Base-by-base conservation (phyloP, 2,329 filamentous ascomycete genomes). In the Drechslerella coelobrocha region DNA sequence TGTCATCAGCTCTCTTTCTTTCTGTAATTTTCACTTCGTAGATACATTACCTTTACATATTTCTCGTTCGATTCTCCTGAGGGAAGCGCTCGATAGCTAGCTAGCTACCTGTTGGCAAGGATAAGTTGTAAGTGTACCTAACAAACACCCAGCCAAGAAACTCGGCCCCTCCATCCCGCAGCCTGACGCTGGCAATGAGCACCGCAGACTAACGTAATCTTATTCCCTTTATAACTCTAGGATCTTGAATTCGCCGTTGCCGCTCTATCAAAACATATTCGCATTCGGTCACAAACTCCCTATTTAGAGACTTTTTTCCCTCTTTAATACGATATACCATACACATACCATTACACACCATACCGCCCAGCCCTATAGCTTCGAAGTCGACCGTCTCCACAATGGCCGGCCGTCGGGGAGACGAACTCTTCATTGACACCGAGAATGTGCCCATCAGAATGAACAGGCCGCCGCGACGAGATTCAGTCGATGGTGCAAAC, bases 351-450 rank as follows among this genome's bases (percentile, higher is more conserved):
- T 43, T 56, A 41, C 24, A 48, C 41, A 27, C 37, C 17, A 27
- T 34, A 17, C 37, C 23, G 53, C 57, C 37, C 55, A 26, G 21
- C 19, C 53, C 5, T 5, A 4, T 2, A 60, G 24, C 55, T 52
- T 52, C 14, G 39, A 61, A 57, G 52, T 43, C 48, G 24, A 53
- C 65, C 53, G 52, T 71, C 66, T 71, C 59, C 66, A 71, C 66
- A 62, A 71, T 71, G 66, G 66, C 66, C 66, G 66, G 66, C 66
- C 66, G 66, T 63, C 66, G 66, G 52, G 66, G 66, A 60, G 66
- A 71, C 59, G 66, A 71, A 71, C 59, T 71, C 26, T 71, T 71
- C 53, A 56, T 71, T 50, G 66, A 71, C 24, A 71, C 66, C 19
- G 66, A 71, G 31, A 63, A 63, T 39, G 31, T 71, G 34, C 66